Base-by-base conservation (phyloP, 2,329 filamentous ascomycete species). In the Penicillium sp. region DNA sequence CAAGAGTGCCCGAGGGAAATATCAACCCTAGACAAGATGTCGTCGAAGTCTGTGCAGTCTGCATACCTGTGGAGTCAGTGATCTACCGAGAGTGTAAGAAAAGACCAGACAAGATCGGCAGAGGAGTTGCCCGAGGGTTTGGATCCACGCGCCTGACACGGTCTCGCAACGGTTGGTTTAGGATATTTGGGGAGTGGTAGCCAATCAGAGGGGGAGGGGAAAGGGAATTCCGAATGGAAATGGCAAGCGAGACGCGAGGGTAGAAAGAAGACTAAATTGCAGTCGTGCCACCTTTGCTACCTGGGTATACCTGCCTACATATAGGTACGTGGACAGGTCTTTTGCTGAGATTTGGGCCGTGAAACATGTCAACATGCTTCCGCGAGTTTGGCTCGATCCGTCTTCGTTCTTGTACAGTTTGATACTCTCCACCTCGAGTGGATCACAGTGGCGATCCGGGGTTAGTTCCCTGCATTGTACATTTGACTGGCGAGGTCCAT, bases 141-240 rank as follows among this genome's bases (percentile, higher is more conserved):
- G 66, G 24, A 71, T 11, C 83, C 79, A 9, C 27, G 88, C 90
- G 2, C 70, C 72, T 24, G 86, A 89, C 62, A 82, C 89, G 56
- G 81, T 83, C n/a, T 68, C 95, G 34, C 76, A 84, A 57, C 81
- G 91, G 57, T 72, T 96, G 55, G 89, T 83, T 0, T 82, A 84
- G 49, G 91, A 95, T 71, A 73, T 95, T 55, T 64, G 73, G 63
- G 74, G 62, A 13, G 62, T 63, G 50, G 65, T 11, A 54, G 59
- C 54, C 49, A 57, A 59, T 71, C 53, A 64, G 43, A 31, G 11
- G 29, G 2, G 14, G 11, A 16, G n/a, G 31, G 7, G 36, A 22
- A 34, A 27, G 27, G 31, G 54, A 47, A 13, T 43, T 29, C 42
- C 34, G 43, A 29, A 14, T 46, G 39, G 50, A 52, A 44, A 57